Percentiles rank a stretch among this genome's conserved stretches.
These are phyloP conservation scores for Globisporangium rhizosaccharum DNA, from an alignment of 352 stramenopile genomes.

Conservation along the genomic window DNA sequence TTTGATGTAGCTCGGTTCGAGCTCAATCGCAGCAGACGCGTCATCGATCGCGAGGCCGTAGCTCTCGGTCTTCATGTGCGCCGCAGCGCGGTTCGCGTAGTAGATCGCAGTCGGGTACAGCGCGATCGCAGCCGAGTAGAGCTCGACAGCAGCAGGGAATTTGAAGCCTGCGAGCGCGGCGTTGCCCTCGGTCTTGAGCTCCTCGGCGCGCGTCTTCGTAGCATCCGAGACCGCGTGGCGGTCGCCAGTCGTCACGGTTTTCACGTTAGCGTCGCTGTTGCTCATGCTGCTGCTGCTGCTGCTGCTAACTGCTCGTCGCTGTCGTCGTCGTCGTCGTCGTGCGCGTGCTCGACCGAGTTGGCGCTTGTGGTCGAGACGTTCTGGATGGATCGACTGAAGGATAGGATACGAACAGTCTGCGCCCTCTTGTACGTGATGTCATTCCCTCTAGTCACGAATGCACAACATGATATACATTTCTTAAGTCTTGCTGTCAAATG, in stretches of 20 bases:
- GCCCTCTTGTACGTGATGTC: background rate
- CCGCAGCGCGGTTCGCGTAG: constrained; percentile 93
- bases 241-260: constrained; percentile 37
- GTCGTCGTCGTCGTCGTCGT: background rate
- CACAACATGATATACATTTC: background rate
- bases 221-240: constrained; percentile 56
- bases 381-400: constrained; percentile 2
- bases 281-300: background rate
- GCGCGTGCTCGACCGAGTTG: constrained; percentile 1
- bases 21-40: constrained; percentile 90
- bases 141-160: constrained; percentile 71
- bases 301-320: background rate
- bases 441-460: background rate
- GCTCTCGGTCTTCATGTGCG: constrained; percentile 98
- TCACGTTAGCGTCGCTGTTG: constrained; percentile 19
- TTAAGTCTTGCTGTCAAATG: too few species aligned
- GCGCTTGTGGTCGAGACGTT: constrained; percentile 2
- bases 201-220: constrained; percentile 59
- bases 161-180: constrained; percentile 74
- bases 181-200: constrained; percentile 85
- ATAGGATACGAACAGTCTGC: background rate
- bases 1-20: constrained; percentile 96
- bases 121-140: constrained; percentile 89
- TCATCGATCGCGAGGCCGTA: constrained; percentile 98
- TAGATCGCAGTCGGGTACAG: constrained; percentile 89